Conservation (phyloP, 1,139 yeast genomes). For the Hemisphaericaspora xylofermentans region DNA sequence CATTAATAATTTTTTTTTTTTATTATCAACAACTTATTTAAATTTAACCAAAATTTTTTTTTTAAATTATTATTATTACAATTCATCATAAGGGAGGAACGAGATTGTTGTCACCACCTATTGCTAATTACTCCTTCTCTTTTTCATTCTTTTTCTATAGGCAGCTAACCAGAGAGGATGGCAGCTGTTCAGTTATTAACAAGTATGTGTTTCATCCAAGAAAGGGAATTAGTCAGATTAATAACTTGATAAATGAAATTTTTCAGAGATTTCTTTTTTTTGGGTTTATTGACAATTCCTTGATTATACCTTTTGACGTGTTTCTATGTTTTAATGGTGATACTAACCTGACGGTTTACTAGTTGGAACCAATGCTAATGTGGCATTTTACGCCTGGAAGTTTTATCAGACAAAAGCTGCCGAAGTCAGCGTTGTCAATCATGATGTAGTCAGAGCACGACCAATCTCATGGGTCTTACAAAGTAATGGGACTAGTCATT, state of each 20-base stretch:
- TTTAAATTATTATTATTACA: too few relatives aligned
- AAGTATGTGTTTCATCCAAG: conserved; percentile 3
- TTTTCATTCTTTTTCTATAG: too few relatives aligned
- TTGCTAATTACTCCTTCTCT: too few relatives aligned
- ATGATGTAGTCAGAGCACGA: conserved; percentile 13
- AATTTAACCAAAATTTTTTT: too few relatives aligned
- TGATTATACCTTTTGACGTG: neutral
- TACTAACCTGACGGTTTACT: conserved; percentile 17
- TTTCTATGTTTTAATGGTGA: neutral
- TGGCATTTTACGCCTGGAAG: conserved; percentile 53
- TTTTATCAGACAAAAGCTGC: conserved; percentile 36
- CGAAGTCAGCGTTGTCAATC: conserved; percentile 36
- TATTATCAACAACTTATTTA: too few relatives aligned
- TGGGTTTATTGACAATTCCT: neutral
- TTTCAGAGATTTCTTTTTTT: too few relatives aligned
- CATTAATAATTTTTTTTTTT: too few relatives aligned
- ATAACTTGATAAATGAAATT: too few relatives aligned
- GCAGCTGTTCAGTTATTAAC: conserved; percentile 4
- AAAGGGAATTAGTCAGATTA: too few relatives aligned
- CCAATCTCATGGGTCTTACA: conserved; percentile 21
- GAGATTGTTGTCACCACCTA: too few relatives aligned
- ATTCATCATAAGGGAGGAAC: too few relatives aligned
- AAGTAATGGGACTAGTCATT: conserved; percentile 19
- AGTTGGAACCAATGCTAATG: conserved; percentile 50
- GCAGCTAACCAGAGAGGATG: neutral